Percentiles rank a stretch among this genome's conserved stretches.
phyloP scores from a whole-genome alignment of 495 filamentous ascomycete genomes.

The Cercophora sp. region DNA sequence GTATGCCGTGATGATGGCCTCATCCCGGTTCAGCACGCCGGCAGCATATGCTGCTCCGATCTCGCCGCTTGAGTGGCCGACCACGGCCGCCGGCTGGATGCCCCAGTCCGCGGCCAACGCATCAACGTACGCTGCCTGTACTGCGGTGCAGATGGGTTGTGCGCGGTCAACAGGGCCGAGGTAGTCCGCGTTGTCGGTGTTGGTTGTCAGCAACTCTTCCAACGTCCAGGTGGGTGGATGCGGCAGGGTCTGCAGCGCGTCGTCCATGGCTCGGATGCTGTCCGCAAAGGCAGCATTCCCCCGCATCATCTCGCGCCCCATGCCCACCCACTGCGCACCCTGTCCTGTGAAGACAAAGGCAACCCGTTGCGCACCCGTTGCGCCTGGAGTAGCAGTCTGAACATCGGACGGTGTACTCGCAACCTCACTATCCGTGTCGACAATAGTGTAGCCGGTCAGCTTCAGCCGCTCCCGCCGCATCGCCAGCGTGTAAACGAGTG shows the following conservation, averaged over 20 bases:
- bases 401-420: background rate
- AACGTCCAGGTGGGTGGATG: too few species aligned
- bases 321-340: slow-evolving; percentile 19
- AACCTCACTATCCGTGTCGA: background rate
- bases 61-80: slow-evolving; percentile 59
- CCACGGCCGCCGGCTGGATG: slow-evolving; percentile 24
- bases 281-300: too few species aligned
- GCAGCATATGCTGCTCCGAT: slow-evolving; percentile 48
- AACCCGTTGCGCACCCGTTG: too few species aligned
- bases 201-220: too few species aligned
- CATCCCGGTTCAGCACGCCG: slow-evolving; percentile 36
- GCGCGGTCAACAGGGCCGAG: too few species aligned
- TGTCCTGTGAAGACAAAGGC: slow-evolving; percentile 20
- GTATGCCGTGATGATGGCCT: slow-evolving; percentile 48
- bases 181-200: too few species aligned
- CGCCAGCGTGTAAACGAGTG: slow-evolving; percentile 10
- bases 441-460: background rate
- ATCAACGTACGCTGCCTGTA: slow-evolving; percentile 45
- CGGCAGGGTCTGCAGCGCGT: too few species aligned
- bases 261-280: too few species aligned
- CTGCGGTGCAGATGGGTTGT: slow-evolving; percentile 46
- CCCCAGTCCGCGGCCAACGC: slow-evolving; percentile 29
- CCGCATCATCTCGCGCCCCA: slow-evolving; percentile 18
- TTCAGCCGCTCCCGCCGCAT: slow-evolving; percentile 6
- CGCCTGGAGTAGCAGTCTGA: too few species aligned